Evolutionary conservation across 1,284 basidiomycete species (phyloP), one percentile per base, ranked within the genome.

Genomic region (Leccinum brunneo-olivaceum): DNA sequence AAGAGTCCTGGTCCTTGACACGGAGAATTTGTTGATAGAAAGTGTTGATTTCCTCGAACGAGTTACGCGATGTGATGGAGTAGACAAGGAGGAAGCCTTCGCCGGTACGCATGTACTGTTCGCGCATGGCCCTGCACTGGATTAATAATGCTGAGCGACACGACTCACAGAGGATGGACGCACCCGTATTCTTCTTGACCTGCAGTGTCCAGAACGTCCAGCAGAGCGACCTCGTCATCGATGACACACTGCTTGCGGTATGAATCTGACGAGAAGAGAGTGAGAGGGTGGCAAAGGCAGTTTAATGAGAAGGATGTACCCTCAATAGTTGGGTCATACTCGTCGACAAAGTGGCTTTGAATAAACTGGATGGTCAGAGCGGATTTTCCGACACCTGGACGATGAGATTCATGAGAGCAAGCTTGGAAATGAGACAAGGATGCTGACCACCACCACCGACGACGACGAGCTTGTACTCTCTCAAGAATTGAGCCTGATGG

Each of bases 181-280:
- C 54, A 95, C 93, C 88, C 90, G 65, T 98, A 99, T 74, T 98
- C 95, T 68, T 99, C 95, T 68, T 99, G 95, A 36, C 95, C 95
- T 39, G 96, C 96, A 4, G 96, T 98, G 70, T 98, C 95, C 52
- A 99, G 79, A 41, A 99, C 94, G 62, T 99, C 95, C 45, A 99
- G 81, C 43, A 98, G 73, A 2, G 95, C 95, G 19, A 97, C 92
- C 67, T 98, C 96, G 29, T 97, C 95, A 66, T 98, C 95, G 54
- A 99, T 96, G 36, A 93, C 84, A 56, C 90, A 93, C 65, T 95
- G 92, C 67, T 96, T 97, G 55, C 92, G 77, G 71, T 95, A 95
- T 45, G 91, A 95, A 63, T 95, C 92, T 91, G 38, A 19, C 23
- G 24, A 35, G 23, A 43, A 23, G 37, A 19, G 25, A 44, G 42